phyloP scores from a whole-genome alignment of 2,329 filamentous ascomycete species.

The Emydomyces testavorans region DNA sequence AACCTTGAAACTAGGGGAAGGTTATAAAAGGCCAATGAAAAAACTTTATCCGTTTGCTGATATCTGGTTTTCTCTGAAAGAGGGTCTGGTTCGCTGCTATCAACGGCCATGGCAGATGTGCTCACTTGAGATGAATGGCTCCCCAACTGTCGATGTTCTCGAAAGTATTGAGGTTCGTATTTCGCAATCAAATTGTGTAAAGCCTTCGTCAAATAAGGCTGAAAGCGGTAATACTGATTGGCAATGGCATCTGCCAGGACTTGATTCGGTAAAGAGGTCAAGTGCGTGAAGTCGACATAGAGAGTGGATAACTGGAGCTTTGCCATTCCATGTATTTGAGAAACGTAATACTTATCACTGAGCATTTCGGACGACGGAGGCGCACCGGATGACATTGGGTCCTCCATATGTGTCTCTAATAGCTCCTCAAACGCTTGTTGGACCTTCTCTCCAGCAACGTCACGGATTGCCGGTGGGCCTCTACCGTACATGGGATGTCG shows the following conservation, averaged over 20 bases:
- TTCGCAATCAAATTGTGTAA: constrained; percentile 90
- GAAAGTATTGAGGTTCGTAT: constrained; percentile 87
- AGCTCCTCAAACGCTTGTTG: constrained; percentile 52
- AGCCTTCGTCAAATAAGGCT: constrained; percentile 78
- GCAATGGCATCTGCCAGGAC: constrained; percentile 76
- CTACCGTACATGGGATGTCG: constrained; percentile 38
- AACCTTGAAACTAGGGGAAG: constrained; percentile 76
- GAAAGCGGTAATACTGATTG: constrained; percentile 85
- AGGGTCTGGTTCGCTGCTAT: constrained; percentile 43
- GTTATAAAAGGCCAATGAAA: constrained; percentile 87
- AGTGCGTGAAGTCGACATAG: constrained; percentile 62
- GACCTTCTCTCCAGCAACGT: constrained; percentile 52
- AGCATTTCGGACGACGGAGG: constrained; percentile 45
- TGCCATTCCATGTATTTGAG: constrained; percentile 52
- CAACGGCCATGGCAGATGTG: constrained; percentile 50
- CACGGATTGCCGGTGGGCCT: constrained; percentile 49
- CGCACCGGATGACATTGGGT: constrained; percentile 43
- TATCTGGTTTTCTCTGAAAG: constrained; percentile 66
- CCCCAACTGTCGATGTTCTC: constrained; percentile 76
- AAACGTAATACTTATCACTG: constrained; percentile 54
- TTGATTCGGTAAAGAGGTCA: constrained; percentile 64
- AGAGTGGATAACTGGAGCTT: constrained; percentile 53
- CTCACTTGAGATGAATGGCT: constrained; percentile 56
- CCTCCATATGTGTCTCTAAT: constrained; percentile 50
- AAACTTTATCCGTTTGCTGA: constrained; percentile 94